Percentiles rank a stretch among this genome's conserved stretches.
phyloP scores from a whole-genome alignment of 1,284 basidiomycete species.

The Athelia sp. region DNA sequence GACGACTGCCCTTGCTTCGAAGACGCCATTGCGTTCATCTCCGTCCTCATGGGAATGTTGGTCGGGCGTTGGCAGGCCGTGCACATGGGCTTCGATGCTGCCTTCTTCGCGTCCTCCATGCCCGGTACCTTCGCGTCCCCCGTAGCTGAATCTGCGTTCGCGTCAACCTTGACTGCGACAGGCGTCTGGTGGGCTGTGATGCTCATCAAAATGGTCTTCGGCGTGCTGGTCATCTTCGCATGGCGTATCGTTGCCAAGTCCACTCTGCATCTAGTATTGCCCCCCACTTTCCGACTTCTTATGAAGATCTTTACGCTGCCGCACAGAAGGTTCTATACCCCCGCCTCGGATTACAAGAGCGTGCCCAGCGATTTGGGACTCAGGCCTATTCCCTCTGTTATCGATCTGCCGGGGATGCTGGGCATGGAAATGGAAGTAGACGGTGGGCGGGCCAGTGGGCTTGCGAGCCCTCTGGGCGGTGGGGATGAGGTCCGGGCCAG shows the following conservation, averaged over 20 bases:
- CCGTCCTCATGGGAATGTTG: constrained; percentile 77
- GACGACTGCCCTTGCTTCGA: constrained; percentile 99
- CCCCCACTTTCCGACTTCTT: constrained; percentile 75
- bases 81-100: constrained; percentile 29
- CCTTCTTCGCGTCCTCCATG: constrained; percentile 38
- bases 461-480: constrained; percentile 31
- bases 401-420: constrained; percentile 61
- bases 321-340: constrained; percentile 78
- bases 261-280: constrained; percentile 66
- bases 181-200: constrained; percentile 54
- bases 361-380: constrained; percentile 62
- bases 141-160: constrained; percentile 34
- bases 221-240: constrained; percentile 69
- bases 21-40: constrained; percentile 90
- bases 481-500: constrained; percentile 11
- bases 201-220: constrained; percentile 58
- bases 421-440: constrained; percentile 28
- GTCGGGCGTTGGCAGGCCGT: constrained; percentile 61
- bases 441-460: constrained; percentile 20
- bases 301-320: constrained; percentile 64
- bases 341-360: constrained; percentile 79
- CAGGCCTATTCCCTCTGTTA: constrained; percentile 78
- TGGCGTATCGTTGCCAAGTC: constrained; percentile 87
- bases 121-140: constrained; percentile 46
- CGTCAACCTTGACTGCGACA: constrained; percentile 42